Evolutionary conservation across 306 rosid genomes (phyloP), one percentile per base, ranked within the genome.

Genomic region (Cotoneaster glaucophyllus): DNA sequence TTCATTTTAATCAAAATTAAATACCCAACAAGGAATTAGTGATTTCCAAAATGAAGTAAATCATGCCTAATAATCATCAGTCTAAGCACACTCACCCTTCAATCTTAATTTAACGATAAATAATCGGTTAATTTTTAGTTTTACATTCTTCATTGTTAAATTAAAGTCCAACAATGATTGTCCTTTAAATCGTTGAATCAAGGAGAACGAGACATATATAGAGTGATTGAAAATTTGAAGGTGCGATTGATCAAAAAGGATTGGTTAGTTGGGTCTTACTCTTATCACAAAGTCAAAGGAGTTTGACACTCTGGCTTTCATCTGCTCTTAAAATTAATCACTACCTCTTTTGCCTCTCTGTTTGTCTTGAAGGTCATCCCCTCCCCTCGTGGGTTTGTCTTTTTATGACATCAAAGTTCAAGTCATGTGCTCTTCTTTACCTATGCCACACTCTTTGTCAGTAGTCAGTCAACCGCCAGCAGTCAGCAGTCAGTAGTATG

Each of bases 311-410:
- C 6, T 14, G 6, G 7, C 25, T 21, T 56, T 26, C 22, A 9
- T 9, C n/a, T 0, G 6, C 18, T 45, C 18, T 48, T 48, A 15
- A 14, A 48, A 14, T 14, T 14, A 48, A 54, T 54, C 2, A 25
- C 59, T 21, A 21, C 25, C 56, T 4, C 19, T 19, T 34, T 44
- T 75, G 75, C 71, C 61, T 74, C 78, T 75, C 56, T 76, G 29
- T 82, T 76, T 50, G 81, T 67, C 29, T 70, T 57, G 73, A 44
- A 63, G 82, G 80, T 31, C 70, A 28, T 25, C 73, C 78, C 87
- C 70, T 21, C 39, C 73, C 77, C 85, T 81, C 87, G 86, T 87
- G 91, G 86, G 83, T 66, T 83, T 87, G 86, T 76, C 86, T 68
- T 86, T 73, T 81, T 34, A 84, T 77, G 78, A 82, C 73, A 77